Percentiles rank a stretch among this genome's conserved stretches.
phyloP scores from a whole-genome alignment of 2,329 filamentous ascomycete species.

The Fusarium sp. region DNA sequence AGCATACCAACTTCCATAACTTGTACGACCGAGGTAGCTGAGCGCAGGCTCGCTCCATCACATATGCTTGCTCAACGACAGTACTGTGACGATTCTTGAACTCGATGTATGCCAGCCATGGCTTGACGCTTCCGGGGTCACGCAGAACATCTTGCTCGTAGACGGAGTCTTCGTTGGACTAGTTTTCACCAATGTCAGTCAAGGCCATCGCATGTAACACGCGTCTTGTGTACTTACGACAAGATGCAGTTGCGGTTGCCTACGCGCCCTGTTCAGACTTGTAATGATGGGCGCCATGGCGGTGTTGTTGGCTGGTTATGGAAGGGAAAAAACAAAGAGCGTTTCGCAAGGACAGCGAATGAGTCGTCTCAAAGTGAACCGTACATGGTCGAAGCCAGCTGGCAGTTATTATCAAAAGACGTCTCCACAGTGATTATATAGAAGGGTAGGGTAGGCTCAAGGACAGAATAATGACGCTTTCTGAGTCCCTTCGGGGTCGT shows the following conservation, averaged over 20 bases:
- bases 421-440: neutral
- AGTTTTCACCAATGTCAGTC: slow-evolving; percentile 43
- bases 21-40: slow-evolving; percentile 96
- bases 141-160: slow-evolving; percentile 97
- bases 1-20: slow-evolving; percentile 86
- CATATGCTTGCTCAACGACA: slow-evolving; percentile 82
- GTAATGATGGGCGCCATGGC: slow-evolving; percentile 39
- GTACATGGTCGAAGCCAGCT: slow-evolving; percentile 36
- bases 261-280: slow-evolving; percentile 50
- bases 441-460: slow-evolving; percentile 6
- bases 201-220: neutral
- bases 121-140: slow-evolving; percentile 84
- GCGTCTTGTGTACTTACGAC: slow-evolving; percentile 52
- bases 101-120: slow-evolving; percentile 93
- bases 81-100: slow-evolving; percentile 90
- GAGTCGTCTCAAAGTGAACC: slow-evolving; percentile 31
- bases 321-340: neutral
- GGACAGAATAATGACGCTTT: neutral
- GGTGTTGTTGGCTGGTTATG: neutral
- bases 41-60: slow-evolving; percentile 89
- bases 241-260: slow-evolving; percentile 58
- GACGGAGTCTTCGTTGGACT: slow-evolving; percentile 88
- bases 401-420: slow-evolving; percentile 11
- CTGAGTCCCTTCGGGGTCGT: neutral
- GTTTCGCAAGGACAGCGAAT: slow-evolving; percentile 18